Conservation (phyloP, 208 protist species). For the Entamoeba histolytica region DNA sequence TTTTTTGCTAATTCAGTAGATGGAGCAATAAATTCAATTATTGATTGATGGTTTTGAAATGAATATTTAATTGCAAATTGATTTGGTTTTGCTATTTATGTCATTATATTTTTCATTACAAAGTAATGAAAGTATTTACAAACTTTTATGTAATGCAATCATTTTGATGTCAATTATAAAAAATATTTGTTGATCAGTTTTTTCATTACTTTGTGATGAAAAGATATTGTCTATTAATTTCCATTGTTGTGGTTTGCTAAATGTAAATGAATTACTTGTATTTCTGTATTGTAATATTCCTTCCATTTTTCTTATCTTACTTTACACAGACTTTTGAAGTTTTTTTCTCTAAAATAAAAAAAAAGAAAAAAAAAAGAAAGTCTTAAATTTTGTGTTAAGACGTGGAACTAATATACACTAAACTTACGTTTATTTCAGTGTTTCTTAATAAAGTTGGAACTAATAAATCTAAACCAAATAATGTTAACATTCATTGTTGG, state of each 20-base stretch:
- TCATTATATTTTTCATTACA: no score
- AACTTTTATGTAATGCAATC: not conserved
- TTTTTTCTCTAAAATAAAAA: no score
- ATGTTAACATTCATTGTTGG: not conserved
- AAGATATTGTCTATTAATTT: not conserved
- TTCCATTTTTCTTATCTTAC: not conserved
- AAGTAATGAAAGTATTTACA: not conserved
- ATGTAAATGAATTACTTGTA: not conserved
- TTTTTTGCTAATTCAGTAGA: not conserved
- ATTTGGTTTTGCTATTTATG: not conserved
- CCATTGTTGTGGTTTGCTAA: not conserved
- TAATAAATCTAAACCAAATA: not conserved
- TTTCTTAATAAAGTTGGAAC: no score
- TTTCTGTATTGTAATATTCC: not conserved
- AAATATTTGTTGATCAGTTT: not conserved
- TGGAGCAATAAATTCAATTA: not conserved
- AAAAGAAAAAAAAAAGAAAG: no score
- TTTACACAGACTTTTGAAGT: no score
- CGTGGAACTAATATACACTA: no score
- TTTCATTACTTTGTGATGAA: not conserved
- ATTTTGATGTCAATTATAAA: not conserved
- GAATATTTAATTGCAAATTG: not conserved
- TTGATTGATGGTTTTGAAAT: not conserved
- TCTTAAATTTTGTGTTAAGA: no score
- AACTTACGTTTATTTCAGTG: no score